phyloP scores from a whole-genome alignment of 257 asterid genomes.

The Rhazya stricta region DNA sequence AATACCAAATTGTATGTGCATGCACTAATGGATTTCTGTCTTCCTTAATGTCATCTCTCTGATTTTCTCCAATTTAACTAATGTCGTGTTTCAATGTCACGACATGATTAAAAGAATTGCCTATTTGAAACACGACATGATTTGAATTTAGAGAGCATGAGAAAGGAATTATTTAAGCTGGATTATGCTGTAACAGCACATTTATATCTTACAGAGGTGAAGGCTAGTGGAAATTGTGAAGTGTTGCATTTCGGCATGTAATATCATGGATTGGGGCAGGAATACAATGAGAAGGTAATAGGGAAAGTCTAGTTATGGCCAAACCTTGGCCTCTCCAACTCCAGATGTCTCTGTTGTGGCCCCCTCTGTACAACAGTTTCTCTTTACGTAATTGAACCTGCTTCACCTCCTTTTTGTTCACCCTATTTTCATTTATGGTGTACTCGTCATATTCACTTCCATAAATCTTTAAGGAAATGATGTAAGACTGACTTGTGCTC shows the following conservation, averaged over 20 bases:
- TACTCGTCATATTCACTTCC: too few species aligned
- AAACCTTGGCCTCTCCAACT: too few species aligned
- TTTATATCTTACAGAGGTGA: background rate
- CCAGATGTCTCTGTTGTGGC: too few species aligned
- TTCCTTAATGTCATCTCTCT: background rate
- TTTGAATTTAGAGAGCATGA: background rate
- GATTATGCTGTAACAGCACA: background rate
- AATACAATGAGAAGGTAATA: too few species aligned
- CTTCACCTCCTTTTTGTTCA: too few species aligned
- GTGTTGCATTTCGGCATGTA: background rate
- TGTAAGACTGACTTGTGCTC: too few species aligned
- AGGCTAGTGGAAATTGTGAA: background rate
- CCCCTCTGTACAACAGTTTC: too few species aligned
- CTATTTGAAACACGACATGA: background rate
- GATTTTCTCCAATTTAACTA: too few species aligned
- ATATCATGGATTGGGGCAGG: too few species aligned
- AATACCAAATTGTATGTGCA: background rate
- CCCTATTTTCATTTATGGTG: too few species aligned
- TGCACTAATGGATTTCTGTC: background rate
- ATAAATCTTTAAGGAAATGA: background rate
- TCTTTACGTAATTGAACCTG: background rate
- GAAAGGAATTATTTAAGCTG: background rate
- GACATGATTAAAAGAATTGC: background rate
- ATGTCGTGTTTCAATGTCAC: background rate
- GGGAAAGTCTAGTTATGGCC: too few species aligned